These are phyloP conservation scores for Amanita muscaria DNA, from an alignment of 768 basidiomycete genomes.

Conservation along the genomic window DNA sequence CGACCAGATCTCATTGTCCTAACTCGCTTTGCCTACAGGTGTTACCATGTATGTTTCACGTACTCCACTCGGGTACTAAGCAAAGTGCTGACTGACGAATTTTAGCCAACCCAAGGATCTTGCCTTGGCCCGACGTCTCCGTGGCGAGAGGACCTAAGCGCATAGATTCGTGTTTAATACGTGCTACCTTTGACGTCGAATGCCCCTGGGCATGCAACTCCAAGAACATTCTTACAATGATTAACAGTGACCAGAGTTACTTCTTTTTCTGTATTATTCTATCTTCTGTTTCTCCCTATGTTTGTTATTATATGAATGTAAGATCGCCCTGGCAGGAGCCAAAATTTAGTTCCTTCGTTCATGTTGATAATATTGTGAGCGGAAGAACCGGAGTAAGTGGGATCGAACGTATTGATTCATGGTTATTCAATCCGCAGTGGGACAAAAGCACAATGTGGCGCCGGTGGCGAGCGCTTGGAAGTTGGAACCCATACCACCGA, in stretches of 20 bases:
- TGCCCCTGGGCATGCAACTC: neutral
- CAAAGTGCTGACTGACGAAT: conserved; percentile 14
- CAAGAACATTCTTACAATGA: neutral
- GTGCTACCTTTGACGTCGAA: neutral
- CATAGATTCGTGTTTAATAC: neutral
- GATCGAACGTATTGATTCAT: too few relatives aligned
- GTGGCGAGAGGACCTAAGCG: conserved; percentile 72
- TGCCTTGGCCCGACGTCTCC: conserved; percentile 76
- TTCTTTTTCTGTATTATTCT: neutral
- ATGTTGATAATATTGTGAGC: too few relatives aligned
- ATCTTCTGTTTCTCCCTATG: neutral
- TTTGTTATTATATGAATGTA: too few relatives aligned
- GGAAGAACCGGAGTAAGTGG: too few relatives aligned
- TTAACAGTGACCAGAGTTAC: neutral
- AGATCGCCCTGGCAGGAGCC: too few relatives aligned
- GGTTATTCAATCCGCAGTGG: too few relatives aligned
- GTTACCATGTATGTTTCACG: conserved; percentile 45
- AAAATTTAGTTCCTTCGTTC: too few relatives aligned
- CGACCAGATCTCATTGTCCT: neutral
- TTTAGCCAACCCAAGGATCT: conserved; percentile 81
- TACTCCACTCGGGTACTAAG: neutral
- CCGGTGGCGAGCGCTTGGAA: too few relatives aligned
- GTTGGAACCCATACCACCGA: too few relatives aligned
- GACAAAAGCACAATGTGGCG: too few relatives aligned
- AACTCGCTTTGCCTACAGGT: conserved; percentile 19